These are phyloP conservation scores for Quercus phellos DNA, from an alignment of 331 rosid genomes.

Conservation along the genomic window DNA sequence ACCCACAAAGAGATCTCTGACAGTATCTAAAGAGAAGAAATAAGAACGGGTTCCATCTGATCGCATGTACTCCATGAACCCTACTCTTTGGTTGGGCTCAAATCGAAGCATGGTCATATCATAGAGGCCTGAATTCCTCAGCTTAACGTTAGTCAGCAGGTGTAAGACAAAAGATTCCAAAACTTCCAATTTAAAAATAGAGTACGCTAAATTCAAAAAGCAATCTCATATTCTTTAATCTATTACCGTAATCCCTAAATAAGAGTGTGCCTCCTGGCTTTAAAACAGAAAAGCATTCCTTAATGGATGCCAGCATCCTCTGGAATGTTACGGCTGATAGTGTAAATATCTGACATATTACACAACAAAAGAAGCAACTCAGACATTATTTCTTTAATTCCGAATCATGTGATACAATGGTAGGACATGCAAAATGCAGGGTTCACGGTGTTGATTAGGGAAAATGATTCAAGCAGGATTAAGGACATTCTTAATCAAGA, in stretches of 20 bases:
- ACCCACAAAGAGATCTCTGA: slow-evolving; percentile 56
- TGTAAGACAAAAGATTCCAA: slow-evolving; percentile 13
- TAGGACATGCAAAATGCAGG: background rate
- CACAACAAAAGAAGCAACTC: slow-evolving; percentile 22
- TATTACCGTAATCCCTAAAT: slow-evolving; percentile 87
- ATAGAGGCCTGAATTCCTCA: slow-evolving; percentile 66
- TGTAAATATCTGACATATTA: slow-evolving; percentile 68
- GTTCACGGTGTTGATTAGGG: slow-evolving; percentile 8
- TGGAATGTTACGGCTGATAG: slow-evolving; percentile 71
- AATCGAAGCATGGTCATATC: slow-evolving; percentile 98
- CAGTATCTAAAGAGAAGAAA: slow-evolving; percentile 73
- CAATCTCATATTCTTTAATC: slow-evolving; percentile 8
- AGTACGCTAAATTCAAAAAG: background rate
- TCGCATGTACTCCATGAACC: slow-evolving; percentile 73
- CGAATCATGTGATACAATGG: background rate
- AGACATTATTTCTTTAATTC: background rate
- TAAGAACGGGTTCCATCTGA: slow-evolving; percentile 85
- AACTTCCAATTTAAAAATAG: background rate
- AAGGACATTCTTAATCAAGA: background rate
- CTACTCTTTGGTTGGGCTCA: slow-evolving; percentile 53
- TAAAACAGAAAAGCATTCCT: slow-evolving; percentile 64
- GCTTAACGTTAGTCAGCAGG: slow-evolving; percentile 18
- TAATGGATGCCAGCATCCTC: slow-evolving; percentile 64
- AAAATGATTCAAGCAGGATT: slow-evolving; percentile 11
- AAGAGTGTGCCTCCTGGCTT: slow-evolving; percentile 89